These are phyloP conservation scores for Dipodascus geniculatus DNA, from an alignment of 805 yeast species.

Conservation along the genomic window DNA sequence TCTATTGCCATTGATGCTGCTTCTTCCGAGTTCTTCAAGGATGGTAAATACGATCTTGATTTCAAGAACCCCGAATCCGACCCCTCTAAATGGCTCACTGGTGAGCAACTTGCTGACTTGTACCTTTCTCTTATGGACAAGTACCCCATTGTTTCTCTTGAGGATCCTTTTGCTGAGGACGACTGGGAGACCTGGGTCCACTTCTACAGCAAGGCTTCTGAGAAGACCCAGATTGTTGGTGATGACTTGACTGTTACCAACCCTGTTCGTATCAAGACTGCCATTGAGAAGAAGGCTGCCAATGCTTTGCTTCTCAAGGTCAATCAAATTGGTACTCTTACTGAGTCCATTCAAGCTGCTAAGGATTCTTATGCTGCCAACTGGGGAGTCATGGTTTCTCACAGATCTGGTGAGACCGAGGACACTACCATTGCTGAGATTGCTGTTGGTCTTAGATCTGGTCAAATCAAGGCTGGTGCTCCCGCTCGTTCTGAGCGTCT, in stretches of 20 bases:
- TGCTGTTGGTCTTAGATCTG: conserved; percentile 94
- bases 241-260: conserved; percentile 98
- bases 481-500: conserved; percentile 99
- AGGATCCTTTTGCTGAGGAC: conserved; percentile 99
- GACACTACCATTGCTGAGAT: conserved; percentile 97
- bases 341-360: conserved; percentile 97
- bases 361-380: conserved; percentile 87
- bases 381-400: conserved; percentile 99
- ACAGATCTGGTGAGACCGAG: conserved; percentile 99
- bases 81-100: conserved; percentile 80
- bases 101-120: conserved; percentile 74
- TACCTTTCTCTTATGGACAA: conserved; percentile 70
- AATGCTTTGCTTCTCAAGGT: conserved; percentile 93
- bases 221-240: conserved; percentile 81
- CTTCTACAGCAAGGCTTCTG: conserved; percentile 44
- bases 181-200: conserved; percentile 98
- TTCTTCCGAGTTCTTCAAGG: conserved; percentile 94
- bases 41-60: conserved; percentile 95
- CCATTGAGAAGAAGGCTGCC: conserved; percentile 94
- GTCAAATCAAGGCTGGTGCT: conserved; percentile 99
- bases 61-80: conserved; percentile 96
- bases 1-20: conserved; percentile 93
- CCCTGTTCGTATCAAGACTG: conserved; percentile 88
- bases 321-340: conserved; percentile 94
- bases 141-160: conserved; percentile 96